A percentile compares a stretch with the other conserved stretches of the same genome.
Evolutionary conservation across 192 early-diverging fungal species (phyloP).

Genomic region (Physocladia obscura): DNA sequence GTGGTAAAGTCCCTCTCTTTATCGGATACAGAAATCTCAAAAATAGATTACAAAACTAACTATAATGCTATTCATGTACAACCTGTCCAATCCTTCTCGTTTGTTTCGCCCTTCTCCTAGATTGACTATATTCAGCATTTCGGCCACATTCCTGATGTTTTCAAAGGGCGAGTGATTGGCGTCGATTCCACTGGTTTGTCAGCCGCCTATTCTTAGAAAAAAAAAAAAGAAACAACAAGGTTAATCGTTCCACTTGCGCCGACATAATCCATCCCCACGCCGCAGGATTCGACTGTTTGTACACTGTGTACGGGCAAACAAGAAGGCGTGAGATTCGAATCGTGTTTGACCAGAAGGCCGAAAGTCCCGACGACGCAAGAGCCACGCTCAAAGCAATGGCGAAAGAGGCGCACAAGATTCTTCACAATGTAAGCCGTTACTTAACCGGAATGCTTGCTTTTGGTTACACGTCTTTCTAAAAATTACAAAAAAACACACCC

Average conservation of each 20-base stretch:
- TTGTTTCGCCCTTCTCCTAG: neutral
- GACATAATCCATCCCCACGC: neutral
- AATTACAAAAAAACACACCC: too few relatives aligned
- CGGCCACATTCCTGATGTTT: slow-evolving; percentile 2
- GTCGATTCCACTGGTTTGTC: slow-evolving; percentile 26
- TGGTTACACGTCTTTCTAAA: too few relatives aligned
- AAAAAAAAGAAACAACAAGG: neutral
- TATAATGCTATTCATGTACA: neutral
- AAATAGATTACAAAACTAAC: too few relatives aligned
- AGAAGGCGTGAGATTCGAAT: slow-evolving; percentile 9
- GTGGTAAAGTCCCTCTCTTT: neutral
- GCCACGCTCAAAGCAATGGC: slow-evolving; percentile 16
- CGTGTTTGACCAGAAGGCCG: slow-evolving; percentile 5
- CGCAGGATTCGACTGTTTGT: slow-evolving; percentile 24
- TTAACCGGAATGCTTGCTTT: neutral
- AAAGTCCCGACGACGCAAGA: slow-evolving; percentile 16
- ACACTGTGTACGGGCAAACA: slow-evolving; percentile 8
- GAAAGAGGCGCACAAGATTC: slow-evolving; percentile 22
- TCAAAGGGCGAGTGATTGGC: slow-evolving; percentile 15
- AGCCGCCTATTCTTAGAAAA: neutral
- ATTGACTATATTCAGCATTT: slow-evolving; percentile 25
- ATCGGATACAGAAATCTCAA: too few relatives aligned
- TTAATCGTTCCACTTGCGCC: neutral
- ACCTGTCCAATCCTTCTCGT: neutral
- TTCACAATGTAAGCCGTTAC: slow-evolving; percentile 11